These are phyloP conservation scores for Trametes sanguinea DNA, from an alignment of 768 basidiomycete species.

Conservation along the genomic window DNA sequence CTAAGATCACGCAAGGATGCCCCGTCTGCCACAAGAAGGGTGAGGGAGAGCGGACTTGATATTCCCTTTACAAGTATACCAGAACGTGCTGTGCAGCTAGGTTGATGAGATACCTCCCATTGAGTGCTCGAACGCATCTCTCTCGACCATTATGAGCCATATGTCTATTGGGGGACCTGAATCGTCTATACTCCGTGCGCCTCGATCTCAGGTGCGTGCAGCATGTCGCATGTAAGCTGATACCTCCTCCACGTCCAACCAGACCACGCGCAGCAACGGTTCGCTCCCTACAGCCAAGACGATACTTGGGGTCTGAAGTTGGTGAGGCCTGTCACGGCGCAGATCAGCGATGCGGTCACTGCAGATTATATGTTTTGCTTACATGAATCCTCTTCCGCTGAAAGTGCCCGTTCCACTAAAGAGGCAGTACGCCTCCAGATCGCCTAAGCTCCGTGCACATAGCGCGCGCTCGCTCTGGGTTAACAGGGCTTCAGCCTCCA, in stretches of 20 bases:
- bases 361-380: neutral
- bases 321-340: slow-evolving; percentile 7
- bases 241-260: slow-evolving; percentile 14
- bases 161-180: too few relatives aligned
- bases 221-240: slow-evolving; percentile 14
- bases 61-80: neutral
- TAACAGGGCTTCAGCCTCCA: neutral
- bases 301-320: neutral
- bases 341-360: neutral
- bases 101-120: neutral
- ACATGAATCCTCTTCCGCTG: slow-evolving; percentile 24
- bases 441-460: slow-evolving; percentile 1
- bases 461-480: neutral
- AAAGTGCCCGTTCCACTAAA: slow-evolving; percentile 15
- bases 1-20: slow-evolving; percentile 66
- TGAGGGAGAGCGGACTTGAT: slow-evolving; percentile 43
- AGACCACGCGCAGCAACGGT: slow-evolving; percentile 6
- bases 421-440: neutral
- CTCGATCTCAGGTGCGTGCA: neutral
- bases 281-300: slow-evolving; percentile 13
- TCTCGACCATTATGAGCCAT: too few relatives aligned
- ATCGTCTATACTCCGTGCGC: too few relatives aligned
- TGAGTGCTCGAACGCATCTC: neutral
- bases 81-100: neutral
- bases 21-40: slow-evolving; percentile 71